Base-by-base conservation (phyloP, 2,329 filamentous ascomycete species). In the Claviceps maximensis region DNA sequence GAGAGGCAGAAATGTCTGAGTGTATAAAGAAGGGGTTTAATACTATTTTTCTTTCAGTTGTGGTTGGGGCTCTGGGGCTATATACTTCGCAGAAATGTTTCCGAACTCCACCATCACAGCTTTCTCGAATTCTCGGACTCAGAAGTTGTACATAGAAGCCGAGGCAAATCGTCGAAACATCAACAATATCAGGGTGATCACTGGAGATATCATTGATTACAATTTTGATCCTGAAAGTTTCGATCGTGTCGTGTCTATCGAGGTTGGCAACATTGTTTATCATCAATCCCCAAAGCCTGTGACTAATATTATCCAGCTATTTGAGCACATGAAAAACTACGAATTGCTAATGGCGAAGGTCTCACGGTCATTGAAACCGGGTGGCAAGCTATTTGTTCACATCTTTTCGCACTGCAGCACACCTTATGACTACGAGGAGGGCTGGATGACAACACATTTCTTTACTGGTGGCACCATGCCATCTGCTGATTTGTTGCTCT, bases 321-420 rank as follows among this genome's bases (percentile, higher is more conserved):
- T 87, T 61, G 83, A 87, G 64, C 84, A 87, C 65, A 86, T 87
- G 83, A 87, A 87, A 65, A 87, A 87, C 65, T 86, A 87, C 65
- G 76, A 83, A 56, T 69, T 80, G 13, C 74, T 87, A 25, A 77
- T 87, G 69, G 74, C 75, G 45, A 87, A 87, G 65, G 68, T 86
- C 17, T 62, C 73, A 3, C 70, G 74, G 31, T 74, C 81, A 2
- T 69, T 87, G 52, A 82, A 78, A 58, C 76, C 80, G 0, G 72
- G 73, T 1, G 84, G 83, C 4, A 84, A 85, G 67, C 70, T 86
- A 15, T 86, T 87, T 60, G 78, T 86, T 53, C 83, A 87, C 59
- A 78, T 84, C 51, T 86, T 87, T 61, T 73, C 73, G 38, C 82
- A 87, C 65, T 75, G 73, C 59, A 74, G 72, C 12, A 83, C 79